Evolutionary conservation across 1,284 basidiomycete species (phyloP).

Genomic region (Limonomyces culmigenus): DNA sequence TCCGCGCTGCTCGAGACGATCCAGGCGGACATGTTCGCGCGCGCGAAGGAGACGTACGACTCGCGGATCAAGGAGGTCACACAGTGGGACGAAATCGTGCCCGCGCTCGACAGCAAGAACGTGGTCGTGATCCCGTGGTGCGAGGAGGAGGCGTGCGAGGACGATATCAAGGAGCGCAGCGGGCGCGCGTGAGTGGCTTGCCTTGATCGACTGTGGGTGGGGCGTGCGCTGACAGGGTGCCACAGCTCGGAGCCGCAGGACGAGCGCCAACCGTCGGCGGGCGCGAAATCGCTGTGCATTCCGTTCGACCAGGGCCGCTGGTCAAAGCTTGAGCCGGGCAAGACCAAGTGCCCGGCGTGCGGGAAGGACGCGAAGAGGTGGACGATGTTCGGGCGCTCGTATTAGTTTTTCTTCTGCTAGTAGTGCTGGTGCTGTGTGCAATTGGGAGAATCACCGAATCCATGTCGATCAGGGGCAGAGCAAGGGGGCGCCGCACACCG

Average conservation of each 20-base stretch:
- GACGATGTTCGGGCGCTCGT: constrained; percentile 83
- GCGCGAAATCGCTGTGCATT: constrained; percentile 94
- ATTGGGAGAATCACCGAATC: no score
- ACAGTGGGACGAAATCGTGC: constrained; percentile 86
- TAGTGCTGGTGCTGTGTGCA: no score
- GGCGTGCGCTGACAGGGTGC: constrained; percentile 5
- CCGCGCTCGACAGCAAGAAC: constrained; percentile 79
- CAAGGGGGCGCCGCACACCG: no score
- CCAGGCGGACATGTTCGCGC: constrained; percentile 78
- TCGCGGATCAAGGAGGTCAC: constrained; percentile 61
- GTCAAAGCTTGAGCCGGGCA: constrained; percentile 57
- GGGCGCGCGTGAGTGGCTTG: constrained; percentile 54
- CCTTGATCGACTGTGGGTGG: constrained; percentile 1
- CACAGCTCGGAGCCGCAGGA: constrained; percentile 71
- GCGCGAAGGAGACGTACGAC: constrained; percentile 66
- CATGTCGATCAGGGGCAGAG: no score
- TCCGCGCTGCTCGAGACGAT: constrained; percentile 68
- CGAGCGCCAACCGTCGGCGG: constrained; percentile 92
- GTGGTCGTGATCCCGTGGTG: constrained; percentile 94
- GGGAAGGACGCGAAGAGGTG: constrained; percentile 77
- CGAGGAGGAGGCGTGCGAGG: constrained; percentile 86
- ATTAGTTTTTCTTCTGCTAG: no score
- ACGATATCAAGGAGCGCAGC: constrained; percentile 94
- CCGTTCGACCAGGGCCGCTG: constrained; percentile 86
- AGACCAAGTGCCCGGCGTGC: constrained; percentile 79